Evolutionary conservation across 345 rosid genomes (phyloP).

Genomic region (Boechera retrofracta): DNA sequence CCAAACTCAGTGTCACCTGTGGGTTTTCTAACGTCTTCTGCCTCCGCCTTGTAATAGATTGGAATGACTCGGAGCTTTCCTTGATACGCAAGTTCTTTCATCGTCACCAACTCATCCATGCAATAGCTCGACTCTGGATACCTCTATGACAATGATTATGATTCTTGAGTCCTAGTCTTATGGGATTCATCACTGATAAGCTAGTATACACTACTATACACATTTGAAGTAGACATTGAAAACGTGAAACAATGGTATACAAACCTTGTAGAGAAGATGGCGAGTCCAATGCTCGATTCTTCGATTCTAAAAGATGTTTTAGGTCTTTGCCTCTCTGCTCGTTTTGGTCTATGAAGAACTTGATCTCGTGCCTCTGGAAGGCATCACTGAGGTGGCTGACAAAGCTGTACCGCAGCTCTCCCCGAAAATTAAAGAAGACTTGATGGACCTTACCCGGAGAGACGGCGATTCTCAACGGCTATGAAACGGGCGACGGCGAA

Average conservation of each 20-base stretch:
- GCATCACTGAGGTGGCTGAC: constrained; percentile 19
- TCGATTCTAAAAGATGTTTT: constrained; percentile 7
- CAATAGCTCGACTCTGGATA: constrained; percentile 29
- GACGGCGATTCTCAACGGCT: neutral
- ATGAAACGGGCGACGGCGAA: neutral
- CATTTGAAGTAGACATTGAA: neutral
- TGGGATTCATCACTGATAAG: neutral
- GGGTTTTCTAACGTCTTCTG: too few species aligned
- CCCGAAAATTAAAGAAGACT: constrained; percentile 11
- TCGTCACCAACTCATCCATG: constrained; percentile 29
- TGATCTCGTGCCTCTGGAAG: constrained; percentile 1
- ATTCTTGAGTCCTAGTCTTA: neutral
- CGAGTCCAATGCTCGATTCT: neutral
- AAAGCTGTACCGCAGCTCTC: constrained; percentile 17
- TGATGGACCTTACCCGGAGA: neutral
- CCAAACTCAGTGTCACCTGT: too few species aligned
- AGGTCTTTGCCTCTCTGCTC: constrained; percentile 13
- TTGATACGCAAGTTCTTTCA: constrained; percentile 4
- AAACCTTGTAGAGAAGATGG: constrained; percentile 8
- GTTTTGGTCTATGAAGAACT: neutral
- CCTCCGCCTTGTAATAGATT: too few species aligned
- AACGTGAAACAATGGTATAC: neutral
- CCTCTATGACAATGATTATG: neutral
- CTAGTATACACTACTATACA: too few species aligned
- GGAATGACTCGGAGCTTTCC: too few species aligned